Base-by-base conservation (phyloP, 2,329 filamentous ascomycete species). In the Hymenoscyphus occultus region DNA sequence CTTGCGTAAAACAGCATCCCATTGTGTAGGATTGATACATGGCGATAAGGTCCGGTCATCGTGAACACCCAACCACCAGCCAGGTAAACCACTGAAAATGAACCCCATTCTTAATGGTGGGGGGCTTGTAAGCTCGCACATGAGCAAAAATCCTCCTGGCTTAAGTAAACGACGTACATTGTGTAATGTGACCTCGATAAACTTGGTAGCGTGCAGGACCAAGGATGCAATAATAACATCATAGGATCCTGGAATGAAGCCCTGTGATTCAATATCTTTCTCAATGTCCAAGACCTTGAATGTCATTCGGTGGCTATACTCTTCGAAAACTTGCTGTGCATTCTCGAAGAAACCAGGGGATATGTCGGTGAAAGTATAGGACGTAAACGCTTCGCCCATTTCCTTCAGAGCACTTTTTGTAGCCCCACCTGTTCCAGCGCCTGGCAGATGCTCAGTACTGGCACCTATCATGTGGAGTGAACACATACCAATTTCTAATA, bases 341-440 rank as follows among this genome's bases (percentile, higher is more conserved):
- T 71, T 68, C 22, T 77, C 75, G 60, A 83, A 81, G 71, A 80
- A 80, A 9, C 73, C 76, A 4, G 74, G 64, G 0, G 77, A 78
- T 10, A 81, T 76, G 65, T 82, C 80, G 0, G 82, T 82, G 70
- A 74, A 83, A 0, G 78, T 80, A 68, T 83, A 83, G 2, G 74
- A 75, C 2, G 73, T 67, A 56, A 78, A 78, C 3, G 63, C 3
- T 12, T 68, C 13, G 1, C 71, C 75, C 12, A 81, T 67, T 3
- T 60, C 54, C 3, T 71, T 62, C 1, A 82, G 68, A 6, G 82
- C 71, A 1, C 62, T 62, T 3, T 74, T 71, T 0, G 80, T 82
- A 0, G 79, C 73, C 19, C 75, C 76, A 3, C 79, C 81, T 5
- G 79, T 63, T 13, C 61, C 61, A 35, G 61, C 61, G 14, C 61